phyloP scores from a whole-genome alignment of 2,329 filamentous ascomycete genomes.

The Calonectria henricotiae region DNA sequence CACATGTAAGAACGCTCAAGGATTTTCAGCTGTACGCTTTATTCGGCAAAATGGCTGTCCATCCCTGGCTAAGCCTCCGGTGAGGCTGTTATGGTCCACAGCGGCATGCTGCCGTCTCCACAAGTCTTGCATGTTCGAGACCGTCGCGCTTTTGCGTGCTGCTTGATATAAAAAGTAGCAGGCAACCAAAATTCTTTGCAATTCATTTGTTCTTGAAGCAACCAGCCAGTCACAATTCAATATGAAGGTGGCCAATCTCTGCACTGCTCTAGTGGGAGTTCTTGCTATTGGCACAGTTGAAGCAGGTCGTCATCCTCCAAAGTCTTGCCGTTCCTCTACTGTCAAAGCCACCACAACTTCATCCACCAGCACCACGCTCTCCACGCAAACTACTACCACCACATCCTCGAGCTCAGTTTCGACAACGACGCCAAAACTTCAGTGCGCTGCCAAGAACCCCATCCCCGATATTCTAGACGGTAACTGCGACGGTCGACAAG shows the following conservation, averaged over 20 bases:
- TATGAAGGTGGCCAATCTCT: conserved; percentile 1
- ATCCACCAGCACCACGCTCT: neutral
- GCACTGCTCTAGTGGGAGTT: neutral
- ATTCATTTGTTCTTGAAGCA: neutral
- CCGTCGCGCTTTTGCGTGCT: neutral
- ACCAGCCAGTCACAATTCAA: neutral
- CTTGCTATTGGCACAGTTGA: neutral
- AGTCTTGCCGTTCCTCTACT: neutral
- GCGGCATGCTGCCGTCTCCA: neutral
- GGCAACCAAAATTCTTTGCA: neutral
- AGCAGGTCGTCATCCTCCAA: neutral
- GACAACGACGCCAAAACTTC: neutral
- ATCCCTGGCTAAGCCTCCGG: conserved; percentile 1
- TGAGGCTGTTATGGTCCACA: conserved; percentile 9
- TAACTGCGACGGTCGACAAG: conserved; percentile 4
- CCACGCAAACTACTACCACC: neutral
- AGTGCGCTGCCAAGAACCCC: neutral
- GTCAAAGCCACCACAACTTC: neutral
- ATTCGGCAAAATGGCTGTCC: neutral
- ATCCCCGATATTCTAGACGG: neutral
- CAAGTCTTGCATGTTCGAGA: neutral
- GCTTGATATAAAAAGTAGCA: neutral
- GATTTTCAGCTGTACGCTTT: neutral
- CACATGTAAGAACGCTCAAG: neutral
- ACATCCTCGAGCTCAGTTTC: neutral